These are phyloP conservation scores for Alternaria panax DNA, from an alignment of 2,329 filamentous ascomycete genomes.

Conservation along the genomic window DNA sequence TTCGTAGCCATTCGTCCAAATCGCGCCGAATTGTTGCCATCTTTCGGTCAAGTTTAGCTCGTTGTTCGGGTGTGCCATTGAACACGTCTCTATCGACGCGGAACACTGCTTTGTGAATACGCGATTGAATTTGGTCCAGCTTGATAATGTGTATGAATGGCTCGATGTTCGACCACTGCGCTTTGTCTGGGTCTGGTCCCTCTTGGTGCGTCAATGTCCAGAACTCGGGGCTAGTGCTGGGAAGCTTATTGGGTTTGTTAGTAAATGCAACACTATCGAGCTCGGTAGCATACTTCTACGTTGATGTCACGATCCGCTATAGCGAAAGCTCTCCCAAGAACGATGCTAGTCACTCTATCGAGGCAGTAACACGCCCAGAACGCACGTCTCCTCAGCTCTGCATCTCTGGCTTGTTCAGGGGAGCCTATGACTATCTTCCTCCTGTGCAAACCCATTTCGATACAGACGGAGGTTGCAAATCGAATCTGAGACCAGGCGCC, in stretches of 20 bases:
- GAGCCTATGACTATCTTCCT: slow-evolving; percentile 31
- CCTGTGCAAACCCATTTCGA: slow-evolving; percentile 38
- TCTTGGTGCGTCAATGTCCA: slow-evolving; percentile 35
- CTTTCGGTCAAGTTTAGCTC: slow-evolving; percentile 28
- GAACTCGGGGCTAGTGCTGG: slow-evolving; percentile 26
- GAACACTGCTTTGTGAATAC: slow-evolving; percentile 36
- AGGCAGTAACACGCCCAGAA: slow-evolving; percentile 42
- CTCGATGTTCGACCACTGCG: slow-evolving; percentile 32
- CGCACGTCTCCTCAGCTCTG: slow-evolving; percentile 32
- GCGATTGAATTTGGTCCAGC: slow-evolving; percentile 34
- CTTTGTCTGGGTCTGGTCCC: slow-evolving; percentile 14
- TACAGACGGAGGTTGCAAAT: slow-evolving; percentile 37
- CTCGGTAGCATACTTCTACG: slow-evolving; percentile 27
- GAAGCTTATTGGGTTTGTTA: slow-evolving; percentile 24
- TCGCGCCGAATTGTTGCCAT: slow-evolving; percentile 26
- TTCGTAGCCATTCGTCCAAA: slow-evolving; percentile 31
- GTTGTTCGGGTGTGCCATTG: slow-evolving; percentile 20
- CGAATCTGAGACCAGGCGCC: slow-evolving; percentile 39
- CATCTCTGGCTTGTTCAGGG: slow-evolving; percentile 21
- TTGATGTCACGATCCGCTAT: slow-evolving; percentile 40
- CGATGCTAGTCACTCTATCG: slow-evolving; percentile 35
- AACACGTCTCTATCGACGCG: slow-evolving; percentile 32
- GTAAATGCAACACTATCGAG: background rate
- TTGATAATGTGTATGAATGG: slow-evolving; percentile 40
- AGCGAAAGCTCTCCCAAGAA: slow-evolving; percentile 36